Conservation (phyloP, 2,329 filamentous ascomycete genomes). For the Alternaria postmessia region DNA sequence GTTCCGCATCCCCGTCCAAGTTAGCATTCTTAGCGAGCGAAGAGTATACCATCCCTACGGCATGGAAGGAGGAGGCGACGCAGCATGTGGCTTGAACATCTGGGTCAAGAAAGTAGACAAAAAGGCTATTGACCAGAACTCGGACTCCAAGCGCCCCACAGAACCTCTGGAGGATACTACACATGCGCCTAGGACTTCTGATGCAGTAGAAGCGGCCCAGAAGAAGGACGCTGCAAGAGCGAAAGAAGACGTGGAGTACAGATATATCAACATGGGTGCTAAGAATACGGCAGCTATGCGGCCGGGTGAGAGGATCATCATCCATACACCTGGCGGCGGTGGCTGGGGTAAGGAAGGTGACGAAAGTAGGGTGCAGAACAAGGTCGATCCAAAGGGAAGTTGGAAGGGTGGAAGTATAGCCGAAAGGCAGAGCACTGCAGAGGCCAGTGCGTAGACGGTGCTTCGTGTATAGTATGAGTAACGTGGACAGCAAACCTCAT, state of each 20-base stretch:
- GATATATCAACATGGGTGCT: slow-evolving; percentile 75
- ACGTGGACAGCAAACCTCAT: not conserved
- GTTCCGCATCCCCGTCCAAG: slow-evolving; percentile 78
- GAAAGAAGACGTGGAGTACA: slow-evolving; percentile 61
- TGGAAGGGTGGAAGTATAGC: slow-evolving; percentile 70
- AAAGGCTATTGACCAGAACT: slow-evolving; percentile 35
- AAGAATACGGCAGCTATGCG: slow-evolving; percentile 83
- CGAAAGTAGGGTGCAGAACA: slow-evolving; percentile 59
- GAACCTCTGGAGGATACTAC: slow-evolving; percentile 15
- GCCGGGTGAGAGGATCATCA: slow-evolving; percentile 78
- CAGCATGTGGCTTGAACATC: slow-evolving; percentile 79
- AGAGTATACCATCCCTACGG: slow-evolving; percentile 82
- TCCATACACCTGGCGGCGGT: slow-evolving; percentile 80
- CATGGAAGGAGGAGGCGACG: slow-evolving; percentile 82
- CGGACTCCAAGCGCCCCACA: slow-evolving; percentile 33
- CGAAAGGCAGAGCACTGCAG: slow-evolving; percentile 61
- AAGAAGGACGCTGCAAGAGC: slow-evolving; percentile 37
- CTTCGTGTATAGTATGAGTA: not conserved
- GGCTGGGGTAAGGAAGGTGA: slow-evolving; percentile 73
- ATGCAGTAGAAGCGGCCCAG: slow-evolving; percentile 43
- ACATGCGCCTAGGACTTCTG: slow-evolving; percentile 60
- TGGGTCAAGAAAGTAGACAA: slow-evolving; percentile 77
- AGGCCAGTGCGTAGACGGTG: slow-evolving; percentile 47
- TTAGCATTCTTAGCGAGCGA: slow-evolving; percentile 79
- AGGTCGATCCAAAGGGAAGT: slow-evolving; percentile 65